Evolutionary conservation across 305 asterid genomes (phyloP).

Genomic region (Solanum hybrid): DNA sequence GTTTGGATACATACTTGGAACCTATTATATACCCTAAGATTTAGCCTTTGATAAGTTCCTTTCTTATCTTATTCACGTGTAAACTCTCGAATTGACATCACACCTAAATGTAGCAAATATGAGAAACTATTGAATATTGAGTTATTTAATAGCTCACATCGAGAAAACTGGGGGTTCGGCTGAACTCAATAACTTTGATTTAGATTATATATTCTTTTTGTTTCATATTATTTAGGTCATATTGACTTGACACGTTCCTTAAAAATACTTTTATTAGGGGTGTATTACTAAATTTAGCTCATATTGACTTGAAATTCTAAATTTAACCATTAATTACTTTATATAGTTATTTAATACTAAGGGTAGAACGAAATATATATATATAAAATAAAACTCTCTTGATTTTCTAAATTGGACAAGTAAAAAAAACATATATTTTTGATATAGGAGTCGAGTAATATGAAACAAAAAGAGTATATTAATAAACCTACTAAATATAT

Average conservation of each 20-base stretch:
- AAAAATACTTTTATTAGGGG: not conserved
- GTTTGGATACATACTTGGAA: not conserved
- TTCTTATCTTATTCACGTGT: not conserved
- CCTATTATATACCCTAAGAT: not conserved
- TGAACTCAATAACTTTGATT: not conserved
- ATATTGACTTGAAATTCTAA: too few relatives aligned
- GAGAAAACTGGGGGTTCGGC: accelerated
- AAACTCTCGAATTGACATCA: not conserved
- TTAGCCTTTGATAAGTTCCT: not conserved
- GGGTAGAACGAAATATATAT: too few relatives aligned
- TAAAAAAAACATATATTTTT: too few relatives aligned
- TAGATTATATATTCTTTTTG: too few relatives aligned
- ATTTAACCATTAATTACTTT: too few relatives aligned
- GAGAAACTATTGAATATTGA: not conserved
- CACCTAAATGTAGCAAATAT: not conserved
- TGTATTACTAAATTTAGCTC: too few relatives aligned
- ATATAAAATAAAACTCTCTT: too few relatives aligned
- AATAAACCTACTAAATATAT: not conserved
- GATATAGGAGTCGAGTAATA: not conserved
- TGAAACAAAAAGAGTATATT: not conserved
- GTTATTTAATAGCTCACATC: not conserved
- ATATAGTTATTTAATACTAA: too few relatives aligned
- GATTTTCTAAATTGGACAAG: too few relatives aligned
- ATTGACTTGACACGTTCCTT: too few relatives aligned
- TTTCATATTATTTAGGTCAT: too few relatives aligned